Base-by-base conservation (phyloP, 2,329 filamentous ascomycete species). In the Fusarium sp. region DNA sequence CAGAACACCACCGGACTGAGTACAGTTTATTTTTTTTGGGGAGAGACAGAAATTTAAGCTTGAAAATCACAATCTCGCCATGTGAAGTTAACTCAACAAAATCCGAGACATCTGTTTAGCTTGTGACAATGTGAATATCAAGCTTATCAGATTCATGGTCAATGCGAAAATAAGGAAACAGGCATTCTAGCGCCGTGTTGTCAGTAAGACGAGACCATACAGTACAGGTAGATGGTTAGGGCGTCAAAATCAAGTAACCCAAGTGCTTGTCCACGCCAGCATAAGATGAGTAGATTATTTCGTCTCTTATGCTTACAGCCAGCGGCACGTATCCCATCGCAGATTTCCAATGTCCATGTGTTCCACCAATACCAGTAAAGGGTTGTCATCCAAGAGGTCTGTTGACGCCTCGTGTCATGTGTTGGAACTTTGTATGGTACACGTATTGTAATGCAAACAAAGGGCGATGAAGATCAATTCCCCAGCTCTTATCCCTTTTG, bases 341-440 rank as follows among this genome's bases (percentile, higher is more conserved):
- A 46, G 53, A 43, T 59, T 56, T 34, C 23, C 50, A 45, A 41
- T 49, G 55, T 54, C 41, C 50, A 59, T 55, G 55, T 51, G 63
- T 57, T 49, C 43, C 40, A 34, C 47, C 40, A 53, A 57, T 54
- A 68, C 59, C 43, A 34, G 43, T 46, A 58, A 45, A 59, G 49
- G 46, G 30, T 37, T 50, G 37, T 43, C 63, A 63, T 53, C 20
- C 40, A 56, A 21, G 41, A 49, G 55, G 59, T 51, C 63, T 34
- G 65, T 55, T 71, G 59, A 71, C 68, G 47, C 40, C 50, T 25
- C 28, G 71, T 68, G 68, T 72, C 72, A 73, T 62, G 42, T 59
- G 55, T 32, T 28, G 55, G 61, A 54, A 51, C 30, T 71, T 63
- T 59, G 45, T n/a, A 37, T 50, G 34, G 49, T 25, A 53, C 49